Conservation (phyloP, 176 grass and related monocot species). For the Ananas comosus region DNA sequence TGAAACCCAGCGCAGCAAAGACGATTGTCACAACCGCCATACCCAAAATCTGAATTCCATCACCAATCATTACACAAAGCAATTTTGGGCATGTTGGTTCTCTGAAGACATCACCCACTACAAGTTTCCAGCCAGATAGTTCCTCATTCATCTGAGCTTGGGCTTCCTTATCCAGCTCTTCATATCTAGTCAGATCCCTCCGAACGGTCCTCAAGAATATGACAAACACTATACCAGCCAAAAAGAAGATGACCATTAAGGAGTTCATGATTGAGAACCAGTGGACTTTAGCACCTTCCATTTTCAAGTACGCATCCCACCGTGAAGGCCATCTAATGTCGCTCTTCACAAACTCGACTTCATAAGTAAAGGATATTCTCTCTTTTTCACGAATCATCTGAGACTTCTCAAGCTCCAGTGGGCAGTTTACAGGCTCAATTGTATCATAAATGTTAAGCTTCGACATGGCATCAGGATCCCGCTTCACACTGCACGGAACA, state of each 20-base stretch:
- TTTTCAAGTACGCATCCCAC: slow-evolving; percentile 84
- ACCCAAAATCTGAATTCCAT: slow-evolving; percentile 78
- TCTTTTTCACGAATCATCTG: slow-evolving; percentile 66
- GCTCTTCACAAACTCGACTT: slow-evolving; percentile 80
- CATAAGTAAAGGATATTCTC: slow-evolving; percentile 67
- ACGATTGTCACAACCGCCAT: slow-evolving; percentile 78
- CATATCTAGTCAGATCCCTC: slow-evolving; percentile 80
- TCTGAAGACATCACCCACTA: slow-evolving; percentile 87
- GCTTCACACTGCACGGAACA: slow-evolving; percentile 67
- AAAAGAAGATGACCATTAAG: slow-evolving; percentile 80
- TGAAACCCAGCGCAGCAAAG: slow-evolving; percentile 77
- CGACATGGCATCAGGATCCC: slow-evolving; percentile 40
- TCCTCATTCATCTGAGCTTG: slow-evolving; percentile 87
- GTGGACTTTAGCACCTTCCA: slow-evolving; percentile 75
- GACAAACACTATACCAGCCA: slow-evolving; percentile 82
- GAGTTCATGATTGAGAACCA: slow-evolving; percentile 98
- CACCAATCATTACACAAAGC: slow-evolving; percentile 68
- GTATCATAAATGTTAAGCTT: slow-evolving; percentile 66
- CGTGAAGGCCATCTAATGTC: slow-evolving; percentile 81
- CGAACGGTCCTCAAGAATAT: slow-evolving; percentile 77
- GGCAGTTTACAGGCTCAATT: slow-evolving; percentile 52
- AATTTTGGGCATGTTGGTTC: slow-evolving; percentile 68
- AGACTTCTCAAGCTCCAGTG: slow-evolving; percentile 57
- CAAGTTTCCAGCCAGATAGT: slow-evolving; percentile 84
- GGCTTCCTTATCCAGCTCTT: slow-evolving; percentile 77